A percentile compares a stretch with the other conserved stretches of the same genome.
Evolutionary conservation across 257 asterid genomes (phyloP).

Genomic region (Solanum virginianum): DNA sequence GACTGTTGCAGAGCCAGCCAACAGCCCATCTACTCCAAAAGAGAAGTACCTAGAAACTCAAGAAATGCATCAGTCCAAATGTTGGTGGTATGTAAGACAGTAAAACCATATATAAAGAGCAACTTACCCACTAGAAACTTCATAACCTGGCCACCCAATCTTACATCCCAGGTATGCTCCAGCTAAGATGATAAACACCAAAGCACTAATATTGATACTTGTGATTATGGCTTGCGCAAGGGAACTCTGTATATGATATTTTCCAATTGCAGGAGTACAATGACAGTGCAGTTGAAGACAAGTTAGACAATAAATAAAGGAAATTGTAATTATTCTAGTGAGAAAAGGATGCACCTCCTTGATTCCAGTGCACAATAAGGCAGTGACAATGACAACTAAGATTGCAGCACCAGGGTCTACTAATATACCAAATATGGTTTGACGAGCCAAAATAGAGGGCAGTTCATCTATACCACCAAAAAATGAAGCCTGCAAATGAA

Average conservation of each 20-base stretch:
- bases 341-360: slow-evolving; percentile 16
- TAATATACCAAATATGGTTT: slow-evolving; percentile 12
- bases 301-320: not conserved
- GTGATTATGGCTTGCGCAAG: slow-evolving; percentile 24
- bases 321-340: no score
- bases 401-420: slow-evolving; percentile 34
- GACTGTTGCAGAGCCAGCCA: slow-evolving; percentile 28
- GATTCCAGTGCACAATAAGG: slow-evolving; percentile 24
- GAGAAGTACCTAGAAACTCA: slow-evolving; percentile 19
- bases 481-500: slow-evolving; percentile 17
- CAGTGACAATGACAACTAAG: slow-evolving; percentile 20
- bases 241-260: slow-evolving; percentile 18
- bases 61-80: not conserved
- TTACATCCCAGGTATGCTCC: slow-evolving; percentile 23
- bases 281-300: not conserved
- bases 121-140: slow-evolving; percentile 9
- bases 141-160: slow-evolving; percentile 30
- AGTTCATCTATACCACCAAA: slow-evolving; percentile 28
- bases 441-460: slow-evolving; percentile 18
- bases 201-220: slow-evolving; percentile 14
- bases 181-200: slow-evolving; percentile 17
- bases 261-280: not conserved
- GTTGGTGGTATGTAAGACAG: not conserved
- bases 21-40: slow-evolving; percentile 23
- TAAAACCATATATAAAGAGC: not conserved